Base-by-base conservation (phyloP, 768 basidiomycete species). In the Leccinum rimulosum region DNA sequence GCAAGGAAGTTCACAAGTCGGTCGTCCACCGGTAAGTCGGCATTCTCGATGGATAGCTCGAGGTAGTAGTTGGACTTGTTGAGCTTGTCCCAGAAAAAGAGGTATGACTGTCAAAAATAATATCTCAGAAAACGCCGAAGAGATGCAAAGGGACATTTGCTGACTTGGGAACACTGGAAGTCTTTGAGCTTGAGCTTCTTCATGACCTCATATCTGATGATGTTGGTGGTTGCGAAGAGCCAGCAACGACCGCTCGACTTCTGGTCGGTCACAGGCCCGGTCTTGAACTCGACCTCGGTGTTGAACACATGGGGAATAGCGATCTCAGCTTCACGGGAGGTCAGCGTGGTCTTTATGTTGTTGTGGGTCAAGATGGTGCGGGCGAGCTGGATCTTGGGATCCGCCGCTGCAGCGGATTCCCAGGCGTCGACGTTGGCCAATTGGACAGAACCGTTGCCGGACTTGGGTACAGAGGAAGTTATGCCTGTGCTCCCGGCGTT, bases 1-100 rank as follows among this genome's bases (percentile, higher is more conserved):
- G 89, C 82, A 50, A 98, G 82, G 76, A 88, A 87, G 54, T 78
- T 82, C 55, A 97, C 78, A n/a, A 95, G 80, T 8, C 95, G 84
- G 68, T 91, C 87, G 55, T 96, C 91, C 53, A 95, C 75, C 1
- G 91, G 88, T 43, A 86, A 80, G 63, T 91, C 86, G 1, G 87
- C 86, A 56, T 89, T 82, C 73, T 96, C 80, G 64, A 98, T 91
- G 51, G 89, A 84, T 43, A 89, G 80, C 74, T 97, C 95, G 17
- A 97, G 87, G 74, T 89, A 96, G 75, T 91, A 95, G 73, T 89
- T 89, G 48, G 82, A 75, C 72, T 97, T 93, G 80, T 95, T 93
- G 52, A 98, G 84, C 75, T 95, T 95, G 76, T 98, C 95, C 81
- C 89, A 96, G 82, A 98, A 95, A 81, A 95, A 95, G 30, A 95